A percentile compares a stretch with the other conserved stretches of the same genome.
phyloP scores from a whole-genome alignment of 2,329 filamentous ascomycete genomes.

The Didymella glomerata region DNA sequence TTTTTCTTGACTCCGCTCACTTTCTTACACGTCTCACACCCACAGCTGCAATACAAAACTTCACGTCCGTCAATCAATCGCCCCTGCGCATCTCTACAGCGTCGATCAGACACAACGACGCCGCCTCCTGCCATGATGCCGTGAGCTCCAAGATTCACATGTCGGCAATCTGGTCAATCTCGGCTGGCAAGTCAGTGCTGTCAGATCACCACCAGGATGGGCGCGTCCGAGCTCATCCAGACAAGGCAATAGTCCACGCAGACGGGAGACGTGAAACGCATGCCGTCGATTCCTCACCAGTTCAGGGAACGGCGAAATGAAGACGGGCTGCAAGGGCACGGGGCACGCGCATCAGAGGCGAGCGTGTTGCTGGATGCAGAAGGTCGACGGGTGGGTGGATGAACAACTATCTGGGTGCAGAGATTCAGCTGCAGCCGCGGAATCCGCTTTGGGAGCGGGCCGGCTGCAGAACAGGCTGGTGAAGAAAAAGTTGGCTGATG shows the following conservation, averaged over 20 bases:
- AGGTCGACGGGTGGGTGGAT: not conserved
- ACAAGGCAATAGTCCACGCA: slow-evolving; percentile 4
- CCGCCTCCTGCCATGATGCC: not conserved
- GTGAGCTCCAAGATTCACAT: slow-evolving; percentile 1
- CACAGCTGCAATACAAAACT: not conserved
- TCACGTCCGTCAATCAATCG: not conserved
- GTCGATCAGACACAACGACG: not conserved
- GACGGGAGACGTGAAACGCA: slow-evolving; percentile 12
- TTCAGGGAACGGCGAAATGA: not conserved
- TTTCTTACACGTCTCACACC: not conserved
- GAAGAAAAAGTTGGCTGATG: not conserved
- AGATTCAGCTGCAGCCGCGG: not conserved
- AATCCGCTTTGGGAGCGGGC: not conserved
- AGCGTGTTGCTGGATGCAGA: slow-evolving; percentile 4
- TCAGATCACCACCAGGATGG: slow-evolving; percentile 15
- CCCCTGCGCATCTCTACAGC: not conserved
- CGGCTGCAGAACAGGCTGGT: not conserved
- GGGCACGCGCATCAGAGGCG: not conserved
- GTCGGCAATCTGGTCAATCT: slow-evolving; percentile 23
- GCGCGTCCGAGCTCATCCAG: not conserved
- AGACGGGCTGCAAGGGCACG: not conserved
- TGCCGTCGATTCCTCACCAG: not conserved
- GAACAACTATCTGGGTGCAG: not conserved
- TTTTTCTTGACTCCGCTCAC: not conserved
- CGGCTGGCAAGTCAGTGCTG: slow-evolving; percentile 12